These are phyloP conservation scores for Rhodotorula diobovata DNA, from an alignment of 768 basidiomycete genomes.

Conservation along the genomic window DNA sequence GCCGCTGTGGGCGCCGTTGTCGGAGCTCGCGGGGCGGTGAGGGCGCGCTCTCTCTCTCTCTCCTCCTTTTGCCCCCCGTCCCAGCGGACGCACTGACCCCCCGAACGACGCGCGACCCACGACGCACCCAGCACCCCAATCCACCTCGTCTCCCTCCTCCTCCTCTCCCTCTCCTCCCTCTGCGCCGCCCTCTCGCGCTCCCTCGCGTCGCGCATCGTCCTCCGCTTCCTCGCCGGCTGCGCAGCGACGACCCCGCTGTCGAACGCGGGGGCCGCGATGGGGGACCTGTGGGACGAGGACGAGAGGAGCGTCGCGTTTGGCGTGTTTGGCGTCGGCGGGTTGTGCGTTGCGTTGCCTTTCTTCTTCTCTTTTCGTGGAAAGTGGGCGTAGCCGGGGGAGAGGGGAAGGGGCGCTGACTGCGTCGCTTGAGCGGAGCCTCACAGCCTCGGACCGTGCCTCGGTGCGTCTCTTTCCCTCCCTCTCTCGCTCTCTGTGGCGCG, in stretches of 20 bases:
- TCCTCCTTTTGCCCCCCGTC: rapidly evolving
- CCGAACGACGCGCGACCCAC: not conserved
- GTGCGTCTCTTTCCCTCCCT: not conserved
- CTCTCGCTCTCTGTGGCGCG: not conserved
- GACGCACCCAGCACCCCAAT: constrained; percentile 19
- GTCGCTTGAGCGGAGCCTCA: not conserved
- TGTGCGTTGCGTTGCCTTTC: not conserved
- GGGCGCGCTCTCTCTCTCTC: too few species aligned
- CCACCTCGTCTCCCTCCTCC: constrained; percentile 13
- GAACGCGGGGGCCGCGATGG: constrained; percentile 8
- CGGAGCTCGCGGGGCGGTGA: constrained; percentile 12
- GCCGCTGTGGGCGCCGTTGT: constrained; percentile 3
- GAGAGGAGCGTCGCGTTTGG: constrained; percentile 6
- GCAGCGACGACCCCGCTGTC: constrained; percentile 6
- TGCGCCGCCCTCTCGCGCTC: constrained; percentile 7
- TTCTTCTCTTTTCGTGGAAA: not conserved
- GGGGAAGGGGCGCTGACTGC: too few species aligned
- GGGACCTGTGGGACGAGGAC: constrained; percentile 4
- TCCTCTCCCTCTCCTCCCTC: constrained; percentile 11
- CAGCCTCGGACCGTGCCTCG: not conserved
- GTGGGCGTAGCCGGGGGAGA: too few species aligned
- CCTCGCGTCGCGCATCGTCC: not conserved
- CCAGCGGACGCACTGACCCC: rapidly evolving
- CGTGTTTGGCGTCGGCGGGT: constrained; percentile 3
- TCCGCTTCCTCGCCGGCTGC: constrained; percentile 23